A percentile compares a stretch with the other conserved stretches of the same genome.
phyloP scores from a whole-genome alignment of 805 yeast species.

The Metschnikowia lachancei region DNA sequence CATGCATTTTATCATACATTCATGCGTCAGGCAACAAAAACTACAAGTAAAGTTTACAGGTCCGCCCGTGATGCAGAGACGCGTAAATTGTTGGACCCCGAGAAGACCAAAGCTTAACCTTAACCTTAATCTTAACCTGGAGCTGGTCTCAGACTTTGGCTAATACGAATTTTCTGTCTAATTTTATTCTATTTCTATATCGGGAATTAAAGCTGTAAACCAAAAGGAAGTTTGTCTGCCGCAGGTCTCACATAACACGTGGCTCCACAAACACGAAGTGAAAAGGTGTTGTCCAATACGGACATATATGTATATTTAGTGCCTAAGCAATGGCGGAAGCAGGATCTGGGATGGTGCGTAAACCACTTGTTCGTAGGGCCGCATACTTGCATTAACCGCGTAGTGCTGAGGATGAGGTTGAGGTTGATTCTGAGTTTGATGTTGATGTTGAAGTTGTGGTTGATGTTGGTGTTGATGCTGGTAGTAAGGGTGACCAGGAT shows the following conservation, averaged over 20 bases:
- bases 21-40: no score
- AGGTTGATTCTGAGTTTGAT: not conserved
- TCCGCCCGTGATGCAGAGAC: no score
- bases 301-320: not conserved
- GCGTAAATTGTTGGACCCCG: no score
- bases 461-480: not conserved
- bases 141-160: no score
- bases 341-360: conserved; percentile 8
- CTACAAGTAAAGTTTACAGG: no score
- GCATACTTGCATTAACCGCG: not conserved
- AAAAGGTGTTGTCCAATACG: not conserved
- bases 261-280: not conserved
- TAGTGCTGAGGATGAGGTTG: not conserved
- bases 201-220: not conserved
- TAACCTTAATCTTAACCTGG: no score
- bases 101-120: no score
- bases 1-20: no score
- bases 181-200: not conserved
- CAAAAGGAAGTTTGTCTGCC: not conserved
- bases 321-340: conserved; percentile 16
- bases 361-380: conserved; percentile 3
- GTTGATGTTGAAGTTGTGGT: not conserved
- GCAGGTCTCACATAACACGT: not conserved
- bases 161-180: no score
- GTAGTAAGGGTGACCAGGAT: not conserved